phyloP scores from a whole-genome alignment of 1,284 basidiomycete species.

The Microbotryum saponariae region DNA sequence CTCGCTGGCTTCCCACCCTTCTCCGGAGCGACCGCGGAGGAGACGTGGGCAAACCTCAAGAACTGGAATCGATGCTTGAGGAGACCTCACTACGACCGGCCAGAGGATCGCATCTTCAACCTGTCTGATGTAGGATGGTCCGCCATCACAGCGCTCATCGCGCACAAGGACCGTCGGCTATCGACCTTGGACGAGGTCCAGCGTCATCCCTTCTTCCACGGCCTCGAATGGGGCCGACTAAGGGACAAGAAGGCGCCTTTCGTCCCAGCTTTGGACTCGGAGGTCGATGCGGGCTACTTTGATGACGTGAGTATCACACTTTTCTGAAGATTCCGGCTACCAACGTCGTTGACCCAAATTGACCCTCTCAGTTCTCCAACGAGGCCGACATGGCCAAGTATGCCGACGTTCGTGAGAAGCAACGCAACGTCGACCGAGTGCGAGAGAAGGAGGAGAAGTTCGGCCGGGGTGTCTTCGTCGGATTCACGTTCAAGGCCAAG shows the following conservation, averaged over 20 bases:
- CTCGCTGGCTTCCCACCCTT: constrained; percentile 84
- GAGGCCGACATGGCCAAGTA: constrained; percentile 90
- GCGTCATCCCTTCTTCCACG: constrained; percentile 75
- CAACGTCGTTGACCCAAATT: background rate
- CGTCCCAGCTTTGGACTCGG: constrained; percentile 88
- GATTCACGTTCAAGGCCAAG: constrained; percentile 70
- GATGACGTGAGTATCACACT: constrained; percentile 77
- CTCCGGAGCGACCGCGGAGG: constrained; percentile 88
- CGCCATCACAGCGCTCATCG: constrained; percentile 74
- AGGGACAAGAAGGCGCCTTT: constrained; percentile 80
- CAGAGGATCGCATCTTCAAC: constrained; percentile 96
- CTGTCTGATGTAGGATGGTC: constrained; percentile 91
- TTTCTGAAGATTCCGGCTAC: background rate
- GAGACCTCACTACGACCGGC: constrained; percentile 88
- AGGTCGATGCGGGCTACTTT: constrained; percentile 96
- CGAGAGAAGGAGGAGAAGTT: constrained; percentile 67
- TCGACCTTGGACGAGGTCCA: constrained; percentile 65
- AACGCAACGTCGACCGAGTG: constrained; percentile 84
- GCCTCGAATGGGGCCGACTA: constrained; percentile 66
- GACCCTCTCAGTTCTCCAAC: constrained; percentile 33
- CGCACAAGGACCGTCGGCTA: constrained; percentile 71
- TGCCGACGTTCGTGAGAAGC: constrained; percentile 91
- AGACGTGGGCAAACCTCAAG: constrained; percentile 98
- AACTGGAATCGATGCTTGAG: constrained; percentile 87
- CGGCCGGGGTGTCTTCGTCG: constrained; percentile 81